Base-by-base conservation (phyloP, 2,329 filamentous ascomycete genomes). In the Paramyrothecium roridum region DNA sequence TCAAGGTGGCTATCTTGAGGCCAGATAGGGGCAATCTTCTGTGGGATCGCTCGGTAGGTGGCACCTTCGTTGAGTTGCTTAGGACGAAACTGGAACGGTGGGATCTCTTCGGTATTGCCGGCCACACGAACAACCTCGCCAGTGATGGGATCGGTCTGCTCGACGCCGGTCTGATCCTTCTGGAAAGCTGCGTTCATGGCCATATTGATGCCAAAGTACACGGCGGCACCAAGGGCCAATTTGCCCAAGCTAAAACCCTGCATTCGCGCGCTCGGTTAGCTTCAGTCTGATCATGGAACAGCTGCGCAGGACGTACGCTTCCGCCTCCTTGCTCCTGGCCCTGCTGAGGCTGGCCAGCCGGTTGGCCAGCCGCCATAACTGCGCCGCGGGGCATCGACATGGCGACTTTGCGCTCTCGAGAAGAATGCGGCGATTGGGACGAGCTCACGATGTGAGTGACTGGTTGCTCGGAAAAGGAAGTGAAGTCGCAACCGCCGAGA, bases 21-120 rank as follows among this genome's bases (percentile, higher is more conserved):
- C 95, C 95, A 99, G 66, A 98, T 91, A 21, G 95, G 93, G 40
- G 89, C 89, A 58, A 97, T 80, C 55, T 80, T 82, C 61, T 87
- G 81, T 2, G 92, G 91, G 19, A 91, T 74, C 1, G 74, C 71
- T 63, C 81, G 89, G 69, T 87, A 88, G 52, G 79, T 73, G 21
- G 86, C 87, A 61, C 83, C 84, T 57, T 84, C 79, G 73, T 86
- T 70, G 66, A 86, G 75, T 56, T 72, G 69, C 57, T 78, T 72
- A n/a, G 89, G 87, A 52, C 89, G 83, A 57, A 87, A 77, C 53
- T 80, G 76, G 68, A 86, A 92, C 19, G 85, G 73, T 26, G 88
- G 86, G 54, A 91, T 85, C 20, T 75, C 75, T 52, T 75, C 80
- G 30, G 76, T 77, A 63, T 82, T 84, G 53, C 76, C 74, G 48